Evolutionary conservation across 1,284 basidiomycete species (phyloP).

Genomic region (Cerrena zonata): DNA sequence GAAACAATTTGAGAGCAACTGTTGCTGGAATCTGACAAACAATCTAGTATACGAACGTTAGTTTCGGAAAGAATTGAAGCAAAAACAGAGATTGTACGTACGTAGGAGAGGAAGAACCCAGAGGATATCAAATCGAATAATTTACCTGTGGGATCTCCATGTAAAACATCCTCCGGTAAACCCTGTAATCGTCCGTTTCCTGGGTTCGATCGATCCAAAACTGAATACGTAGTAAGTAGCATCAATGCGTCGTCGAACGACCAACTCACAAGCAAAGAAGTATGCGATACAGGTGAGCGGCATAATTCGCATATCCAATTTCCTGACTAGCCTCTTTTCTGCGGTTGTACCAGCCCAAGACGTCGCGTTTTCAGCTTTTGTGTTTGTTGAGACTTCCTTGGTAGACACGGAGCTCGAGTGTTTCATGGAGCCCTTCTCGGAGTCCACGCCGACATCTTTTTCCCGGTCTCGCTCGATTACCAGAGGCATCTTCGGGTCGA

Average conservation of each 20-base stretch:
- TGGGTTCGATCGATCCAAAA: slow-evolving; percentile 67
- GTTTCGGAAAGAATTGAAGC: background rate
- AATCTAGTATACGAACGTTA: slow-evolving; percentile 38
- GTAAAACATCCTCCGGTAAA: slow-evolving; percentile 54
- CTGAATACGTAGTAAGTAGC: too few species aligned
- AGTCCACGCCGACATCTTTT: too few species aligned
- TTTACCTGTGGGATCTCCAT: slow-evolving; percentile 60
- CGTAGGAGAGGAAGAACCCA: slow-evolving; percentile 72
- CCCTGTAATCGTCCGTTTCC: slow-evolving; percentile 74
- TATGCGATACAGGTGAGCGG: slow-evolving; percentile 69
- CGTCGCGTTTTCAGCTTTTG: too few species aligned
- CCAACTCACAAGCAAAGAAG: slow-evolving; percentile 61
- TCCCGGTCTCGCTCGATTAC: too few species aligned
- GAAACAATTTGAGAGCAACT: slow-evolving; percentile 59
- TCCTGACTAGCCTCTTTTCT: slow-evolving; percentile 56
- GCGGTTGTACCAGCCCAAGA: slow-evolving; percentile 26
- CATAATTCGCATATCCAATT: slow-evolving; percentile 62
- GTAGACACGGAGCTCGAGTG: too few species aligned
- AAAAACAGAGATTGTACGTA: slow-evolving; percentile 26
- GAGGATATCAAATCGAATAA: slow-evolving; percentile 73
- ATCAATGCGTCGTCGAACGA: background rate
- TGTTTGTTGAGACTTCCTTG: too few species aligned
- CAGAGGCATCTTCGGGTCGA: too few species aligned
- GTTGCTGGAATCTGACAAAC: slow-evolving; percentile 64
- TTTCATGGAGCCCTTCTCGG: too few species aligned